phyloP scores from a whole-genome alignment of 495 filamentous ascomycete genomes.

The Thozetella sp. region DNA sequence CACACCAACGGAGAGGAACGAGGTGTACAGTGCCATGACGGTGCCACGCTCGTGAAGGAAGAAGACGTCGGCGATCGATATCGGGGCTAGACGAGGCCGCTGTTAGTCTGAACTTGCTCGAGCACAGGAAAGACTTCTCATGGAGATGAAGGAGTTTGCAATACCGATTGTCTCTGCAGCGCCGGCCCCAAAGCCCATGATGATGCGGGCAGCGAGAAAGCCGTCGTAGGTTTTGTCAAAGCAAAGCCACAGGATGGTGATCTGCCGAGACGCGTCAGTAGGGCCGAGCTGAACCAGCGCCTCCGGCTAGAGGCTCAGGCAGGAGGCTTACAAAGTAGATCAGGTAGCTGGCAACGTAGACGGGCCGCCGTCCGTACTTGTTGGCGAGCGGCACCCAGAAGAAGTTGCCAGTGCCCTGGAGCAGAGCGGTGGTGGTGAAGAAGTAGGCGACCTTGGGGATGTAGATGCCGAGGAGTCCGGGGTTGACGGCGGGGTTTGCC shows the following conservation, averaged over 20 bases:
- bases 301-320: not conserved
- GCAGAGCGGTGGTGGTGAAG: constrained; percentile 51
- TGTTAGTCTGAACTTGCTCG: not conserved
- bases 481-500: constrained; percentile 11
- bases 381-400: constrained; percentile 57
- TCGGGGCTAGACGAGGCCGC: constrained; percentile 24
- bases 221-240: constrained; percentile 42
- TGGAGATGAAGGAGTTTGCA: not conserved
- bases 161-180: constrained; percentile 50
- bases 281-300: not conserved
- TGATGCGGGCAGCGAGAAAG: constrained; percentile 44
- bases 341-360: constrained; percentile 50
- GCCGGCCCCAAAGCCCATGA: constrained; percentile 54
- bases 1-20: constrained; percentile 45
- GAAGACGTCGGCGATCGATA: constrained; percentile 59
- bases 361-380: constrained; percentile 56
- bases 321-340: constrained; percentile 34
- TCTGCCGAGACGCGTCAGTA: constrained; percentile 12
- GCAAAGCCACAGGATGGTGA: constrained; percentile 43
- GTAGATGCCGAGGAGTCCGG: constrained; percentile 17
- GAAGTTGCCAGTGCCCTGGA: constrained; percentile 52
- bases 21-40: constrained; percentile 50
- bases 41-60: constrained; percentile 60
- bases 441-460: constrained; percentile 53
- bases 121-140: not conserved